Evolutionary conservation across 805 yeast species (phyloP), one percentile per base, ranked within the genome.

Genomic region (Saccharomyces mikatae): DNA sequence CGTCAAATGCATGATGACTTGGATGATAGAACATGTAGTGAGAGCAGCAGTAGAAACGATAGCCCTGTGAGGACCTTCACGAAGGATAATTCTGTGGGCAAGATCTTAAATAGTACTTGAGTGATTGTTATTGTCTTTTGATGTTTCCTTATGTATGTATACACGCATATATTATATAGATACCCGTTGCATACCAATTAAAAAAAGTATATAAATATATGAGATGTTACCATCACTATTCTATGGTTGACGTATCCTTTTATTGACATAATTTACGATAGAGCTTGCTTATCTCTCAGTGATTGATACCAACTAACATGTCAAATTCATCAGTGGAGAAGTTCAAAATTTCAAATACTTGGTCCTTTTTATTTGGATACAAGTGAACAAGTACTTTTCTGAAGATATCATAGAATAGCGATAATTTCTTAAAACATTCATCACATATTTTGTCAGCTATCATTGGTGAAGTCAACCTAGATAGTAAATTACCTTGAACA

Each of bases 241-340:
- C 17, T 21, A 36, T 10, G 10, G 44, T 24, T 17, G 4, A 10
- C 13, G 10, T 21, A 22, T 6, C 22, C 13, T 9, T 36, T 36
- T 17, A 13, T 3, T 21, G 22, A 17, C 4, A 21, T 9, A 22
- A 17, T 6, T 6, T 1, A 8, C 8, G 17, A n/a, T 6, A 21
- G 22, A 36, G 22, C 9, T 36, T 17, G 11, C 6, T 17, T 17
- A 5, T 36, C 11, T 36, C 24, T 36, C 24, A 36, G 24, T n/a
- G 76, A 48, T 79, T 86, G n/a, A 85, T 77, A 27, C 92, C 94
- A n/a, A 87, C 66, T 51, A 87, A 71, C 0, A 89, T 84, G 3
- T 87, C 81, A 26, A 86, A 80, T 50, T 86, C 89, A 6, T 66
- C 54, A 31, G 56, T 65, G 2, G 68, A 58, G 41, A 65, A 69